These are phyloP conservation scores for Lactifluus pinguis DNA, from an alignment of 768 basidiomycete species.

Conservation along the genomic window DNA sequence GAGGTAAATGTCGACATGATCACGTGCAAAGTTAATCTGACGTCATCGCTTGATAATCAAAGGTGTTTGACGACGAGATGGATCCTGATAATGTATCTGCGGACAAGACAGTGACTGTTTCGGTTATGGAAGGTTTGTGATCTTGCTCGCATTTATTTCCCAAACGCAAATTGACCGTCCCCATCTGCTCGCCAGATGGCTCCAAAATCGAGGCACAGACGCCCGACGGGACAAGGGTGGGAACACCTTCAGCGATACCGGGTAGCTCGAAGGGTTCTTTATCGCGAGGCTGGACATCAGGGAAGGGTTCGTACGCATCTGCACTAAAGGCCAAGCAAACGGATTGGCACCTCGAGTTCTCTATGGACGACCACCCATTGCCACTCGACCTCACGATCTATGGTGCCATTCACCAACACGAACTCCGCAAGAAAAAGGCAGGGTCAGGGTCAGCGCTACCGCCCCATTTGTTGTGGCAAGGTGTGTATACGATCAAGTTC, in stretches of 20 bases:
- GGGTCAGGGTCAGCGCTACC: slow-evolving; percentile 41
- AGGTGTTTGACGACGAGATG: slow-evolving; percentile 82
- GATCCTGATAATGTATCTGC: slow-evolving; percentile 59
- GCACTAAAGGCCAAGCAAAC: slow-evolving; percentile 87
- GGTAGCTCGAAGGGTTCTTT: slow-evolving; percentile 33
- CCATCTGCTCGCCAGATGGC: slow-evolving; percentile 47
- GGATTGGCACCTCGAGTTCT: slow-evolving; percentile 97
- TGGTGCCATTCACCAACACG: slow-evolving; percentile 91
- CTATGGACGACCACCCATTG: slow-evolving; percentile 79
- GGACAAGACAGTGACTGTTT: slow-evolving; percentile 82
- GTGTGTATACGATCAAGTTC: slow-evolving; percentile 86
- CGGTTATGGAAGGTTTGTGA: slow-evolving; percentile 60
- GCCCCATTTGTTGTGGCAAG: slow-evolving; percentile 77
- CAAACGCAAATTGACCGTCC: slow-evolving; percentile 3
- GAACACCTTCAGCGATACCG: slow-evolving; percentile 61
- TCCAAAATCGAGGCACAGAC: slow-evolving; percentile 94
- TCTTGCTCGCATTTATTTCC: not conserved
- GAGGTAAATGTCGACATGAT: slow-evolving; percentile 36
- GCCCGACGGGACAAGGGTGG: slow-evolving; percentile 89
- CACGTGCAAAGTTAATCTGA: not conserved
- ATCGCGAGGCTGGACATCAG: slow-evolving; percentile 29
- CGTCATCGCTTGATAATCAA: not conserved
- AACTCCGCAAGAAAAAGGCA: slow-evolving; percentile 57
- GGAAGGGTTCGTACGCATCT: slow-evolving; percentile 78
- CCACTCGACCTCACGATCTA: slow-evolving; percentile 90